These are phyloP conservation scores for Monosporozyma servazzii DNA, from an alignment of 805 yeast genomes.

Conservation along the genomic window DNA sequence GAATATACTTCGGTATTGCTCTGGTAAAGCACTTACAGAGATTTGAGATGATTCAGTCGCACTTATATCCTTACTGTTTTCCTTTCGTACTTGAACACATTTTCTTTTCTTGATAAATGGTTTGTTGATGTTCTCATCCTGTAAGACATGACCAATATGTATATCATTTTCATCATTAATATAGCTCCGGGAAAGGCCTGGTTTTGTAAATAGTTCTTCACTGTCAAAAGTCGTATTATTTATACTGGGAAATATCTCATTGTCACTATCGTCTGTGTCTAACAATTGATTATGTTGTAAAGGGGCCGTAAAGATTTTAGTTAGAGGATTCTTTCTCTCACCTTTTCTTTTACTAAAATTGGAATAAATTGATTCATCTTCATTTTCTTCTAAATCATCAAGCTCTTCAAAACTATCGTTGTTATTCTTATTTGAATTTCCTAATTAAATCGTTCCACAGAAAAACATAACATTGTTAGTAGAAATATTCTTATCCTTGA, in stretches of 20 bases:
- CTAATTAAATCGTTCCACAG: not conserved
- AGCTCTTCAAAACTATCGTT: not conserved
- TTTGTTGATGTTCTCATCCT: not conserved
- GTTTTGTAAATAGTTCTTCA: slow-evolving; percentile 1
- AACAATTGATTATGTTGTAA: slow-evolving; percentile 17
- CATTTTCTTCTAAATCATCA: slow-evolving; percentile 5
- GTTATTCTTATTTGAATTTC: not conserved
- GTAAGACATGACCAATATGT: slow-evolving; percentile 2
- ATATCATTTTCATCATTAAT: slow-evolving; percentile 10
- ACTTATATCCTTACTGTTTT: not conserved
- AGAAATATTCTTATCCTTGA: not conserved
- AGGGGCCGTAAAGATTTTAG: slow-evolving; percentile 11
- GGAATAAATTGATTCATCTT: slow-evolving; percentile 1
- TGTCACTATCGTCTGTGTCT: slow-evolving; percentile 13
- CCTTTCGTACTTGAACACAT: not conserved
- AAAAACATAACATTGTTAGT: not conserved
- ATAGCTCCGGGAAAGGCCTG: slow-evolving; percentile 2
- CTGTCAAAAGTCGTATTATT: not conserved
- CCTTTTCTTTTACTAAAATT: not conserved
- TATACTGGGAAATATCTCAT: slow-evolving; percentile 2
- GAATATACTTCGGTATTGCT: slow-evolving; percentile 25
- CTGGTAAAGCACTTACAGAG: slow-evolving; percentile 27
- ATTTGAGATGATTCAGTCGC: not conserved
- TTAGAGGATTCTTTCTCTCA: not conserved
- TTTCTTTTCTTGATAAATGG: not conserved